Evolutionary conservation across 148 eudicot genomes (phyloP).

Genomic region (Rheum nobile): DNA sequence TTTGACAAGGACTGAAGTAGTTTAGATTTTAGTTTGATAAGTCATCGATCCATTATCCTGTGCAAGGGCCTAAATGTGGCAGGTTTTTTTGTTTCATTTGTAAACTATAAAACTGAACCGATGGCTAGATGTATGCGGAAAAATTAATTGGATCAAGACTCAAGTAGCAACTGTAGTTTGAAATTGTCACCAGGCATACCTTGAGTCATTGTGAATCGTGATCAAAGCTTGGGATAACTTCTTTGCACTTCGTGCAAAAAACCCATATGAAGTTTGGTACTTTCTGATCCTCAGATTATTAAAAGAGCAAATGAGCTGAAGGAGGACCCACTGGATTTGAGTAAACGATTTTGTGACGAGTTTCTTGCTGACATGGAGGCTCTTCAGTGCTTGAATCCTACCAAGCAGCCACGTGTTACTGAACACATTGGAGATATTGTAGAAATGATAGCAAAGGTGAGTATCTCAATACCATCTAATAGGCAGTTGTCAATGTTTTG

Average conservation of each 20-base stretch:
- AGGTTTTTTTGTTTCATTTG: neutral
- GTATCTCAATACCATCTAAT: neutral
- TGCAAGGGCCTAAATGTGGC: neutral
- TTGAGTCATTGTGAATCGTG: neutral
- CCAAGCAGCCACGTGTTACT: constrained; percentile 80
- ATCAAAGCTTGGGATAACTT: neutral
- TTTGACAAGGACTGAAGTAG: neutral
- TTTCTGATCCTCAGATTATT: constrained; percentile 41
- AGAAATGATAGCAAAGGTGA: constrained; percentile 71
- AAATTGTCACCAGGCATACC: neutral
- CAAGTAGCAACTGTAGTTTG: neutral
- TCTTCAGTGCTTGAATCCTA: constrained; percentile 81
- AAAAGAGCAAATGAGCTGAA: constrained; percentile 68
- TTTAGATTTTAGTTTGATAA: neutral
- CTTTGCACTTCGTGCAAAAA: neutral
- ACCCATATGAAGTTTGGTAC: neutral
- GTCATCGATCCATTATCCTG: neutral
- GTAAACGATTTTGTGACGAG: constrained; percentile 57
- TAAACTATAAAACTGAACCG: neutral
- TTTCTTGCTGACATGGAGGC: constrained; percentile 68
- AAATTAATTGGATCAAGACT: neutral
- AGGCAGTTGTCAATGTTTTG: neutral
- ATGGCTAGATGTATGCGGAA: neutral
- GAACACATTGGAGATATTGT: constrained; percentile 70
- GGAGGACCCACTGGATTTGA: constrained; percentile 59